Base-by-base conservation (phyloP, 2,329 filamentous ascomycete genomes). In the Cladophialophora chaetospira region DNA sequence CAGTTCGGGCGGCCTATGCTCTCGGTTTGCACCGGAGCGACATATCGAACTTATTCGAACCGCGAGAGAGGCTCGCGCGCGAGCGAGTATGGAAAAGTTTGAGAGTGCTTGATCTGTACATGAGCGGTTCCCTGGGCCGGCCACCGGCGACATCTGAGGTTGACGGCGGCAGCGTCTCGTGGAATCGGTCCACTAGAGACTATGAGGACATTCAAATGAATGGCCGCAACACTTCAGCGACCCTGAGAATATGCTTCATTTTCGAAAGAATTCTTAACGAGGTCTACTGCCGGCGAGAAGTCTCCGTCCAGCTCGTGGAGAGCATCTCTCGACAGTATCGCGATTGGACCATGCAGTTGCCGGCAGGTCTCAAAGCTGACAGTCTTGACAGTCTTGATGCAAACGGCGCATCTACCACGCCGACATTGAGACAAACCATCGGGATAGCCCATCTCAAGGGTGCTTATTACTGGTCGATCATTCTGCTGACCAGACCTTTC, bases 391-490 rank as follows among this genome's bases (percentile, higher is more conserved):
- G 68, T 53, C 38, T 78, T 63, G 76, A 77, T 67, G 56, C 63
- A 33, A 62, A 60, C 21, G 57, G 36, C 11, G 59, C 54, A 8
- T 53, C 72, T 58, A 9, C 71, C 9, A 66, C 72, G 17, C 63
- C 67, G 17, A 69, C 59, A 0, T 66, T 71, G 44, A 65, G 72
- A 33, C 70, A 66, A 26, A 71, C 71, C 5, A 65, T 79, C 5
- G 77, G 77, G 2, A 75, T 78, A 4, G 77, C 76, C n/a, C 78
- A 80, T 38, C 72, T 78, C 1, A 71, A 81, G 11, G 76, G 76
- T 28, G 74, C 78, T 2, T 82, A 81, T 55, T 80, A 80, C 63
- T 82, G 79, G 69, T 78, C 77, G 1, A 80, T 82, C 40, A 80
- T 81, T 66, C 69, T 82, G 3, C 66, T 81, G 3, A 80, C 79